Percentiles rank a stretch among this genome's conserved stretches.
phyloP scores from a whole-genome alignment of 257 asterid genomes.

The Eustoma russellianum region DNA sequence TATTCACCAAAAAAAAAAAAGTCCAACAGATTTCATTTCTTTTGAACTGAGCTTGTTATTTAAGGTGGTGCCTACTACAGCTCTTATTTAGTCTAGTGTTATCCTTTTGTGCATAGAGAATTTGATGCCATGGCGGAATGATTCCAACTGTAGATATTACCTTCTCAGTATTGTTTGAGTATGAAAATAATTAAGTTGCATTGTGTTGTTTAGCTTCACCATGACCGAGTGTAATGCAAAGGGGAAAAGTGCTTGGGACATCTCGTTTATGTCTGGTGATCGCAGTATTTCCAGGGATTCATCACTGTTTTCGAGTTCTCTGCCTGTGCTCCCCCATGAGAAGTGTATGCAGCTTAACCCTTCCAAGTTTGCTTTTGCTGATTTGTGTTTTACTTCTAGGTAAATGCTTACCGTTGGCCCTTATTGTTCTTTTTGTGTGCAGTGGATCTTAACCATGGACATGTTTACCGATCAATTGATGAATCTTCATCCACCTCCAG shows the following conservation, averaged over 20 bases:
- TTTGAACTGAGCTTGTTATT: no score
- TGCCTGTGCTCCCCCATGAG: conserved; percentile 44
- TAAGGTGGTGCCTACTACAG: no score
- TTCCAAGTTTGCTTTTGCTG: not conserved
- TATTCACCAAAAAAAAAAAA: no score
- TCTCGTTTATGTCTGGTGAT: conserved; percentile 24
- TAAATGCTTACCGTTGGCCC: conserved; percentile 2
- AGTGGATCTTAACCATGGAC: conserved; percentile 25
- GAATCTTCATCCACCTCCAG: conserved; percentile 21
- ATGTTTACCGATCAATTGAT: conserved; percentile 16
- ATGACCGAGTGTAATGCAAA: conserved; percentile 22
- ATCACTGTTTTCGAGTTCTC: conserved; percentile 46
- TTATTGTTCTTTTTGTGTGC: conserved; percentile 13
- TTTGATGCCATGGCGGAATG: not conserved
- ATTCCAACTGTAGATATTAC: not conserved
- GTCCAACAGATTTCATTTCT: no score
- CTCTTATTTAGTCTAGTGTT: no score
- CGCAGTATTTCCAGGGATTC: conserved; percentile 32
- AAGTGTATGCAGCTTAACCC: conserved; percentile 30
- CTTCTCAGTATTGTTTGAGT: no score
- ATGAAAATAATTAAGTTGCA: no score
- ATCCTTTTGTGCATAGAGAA: no score
- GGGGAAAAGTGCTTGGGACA: conserved; percentile 29
- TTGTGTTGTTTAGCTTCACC: conserved; percentile 13
- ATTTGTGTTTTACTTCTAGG: not conserved